Percentiles rank a stretch among this genome's conserved stretches.
Conservation (phyloP, 2,329 filamentous ascomycete genomes). For the Thielaviopsis cerberus region DNA sequence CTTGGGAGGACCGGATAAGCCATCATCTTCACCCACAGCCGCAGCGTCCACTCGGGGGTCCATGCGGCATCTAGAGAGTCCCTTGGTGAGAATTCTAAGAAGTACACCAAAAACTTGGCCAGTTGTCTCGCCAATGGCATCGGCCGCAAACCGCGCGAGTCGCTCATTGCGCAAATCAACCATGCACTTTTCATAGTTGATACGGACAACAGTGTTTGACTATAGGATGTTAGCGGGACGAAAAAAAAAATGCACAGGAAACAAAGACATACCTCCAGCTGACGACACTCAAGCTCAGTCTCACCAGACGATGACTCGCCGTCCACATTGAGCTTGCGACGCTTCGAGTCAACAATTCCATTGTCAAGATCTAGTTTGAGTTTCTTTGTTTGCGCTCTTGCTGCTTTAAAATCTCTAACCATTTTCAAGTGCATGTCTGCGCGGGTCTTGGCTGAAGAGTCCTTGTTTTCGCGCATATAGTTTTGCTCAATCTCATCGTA, state of each 20-base stretch:
- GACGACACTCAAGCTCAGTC: conserved; percentile 24
- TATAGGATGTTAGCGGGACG: conserved; percentile 23
- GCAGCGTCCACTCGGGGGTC: conserved; percentile 31
- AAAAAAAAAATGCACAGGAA: neutral
- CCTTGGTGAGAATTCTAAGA: conserved; percentile 50
- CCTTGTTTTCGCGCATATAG: conserved; percentile 31
- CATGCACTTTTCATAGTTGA: conserved; percentile 72
- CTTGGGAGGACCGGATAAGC: conserved; percentile 17
- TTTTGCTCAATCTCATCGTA: conserved; percentile 44
- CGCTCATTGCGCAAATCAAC: conserved; percentile 66
- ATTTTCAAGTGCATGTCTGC: conserved; percentile 41
- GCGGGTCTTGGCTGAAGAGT: conserved; percentile 41
- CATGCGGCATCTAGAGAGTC: conserved; percentile 47
- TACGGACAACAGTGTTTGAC: conserved; percentile 52
- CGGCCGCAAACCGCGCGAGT: conserved; percentile 53
- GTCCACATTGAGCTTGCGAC: conserved; percentile 36
- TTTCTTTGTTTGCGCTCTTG: conserved; percentile 32
- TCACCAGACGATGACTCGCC: conserved; percentile 18
- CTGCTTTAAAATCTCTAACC: conserved; percentile 31
- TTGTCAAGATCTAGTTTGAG: conserved; percentile 34
- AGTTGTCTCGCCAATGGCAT: conserved; percentile 53
- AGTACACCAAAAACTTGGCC: conserved; percentile 61
- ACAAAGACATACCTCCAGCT: conserved; percentile 32
- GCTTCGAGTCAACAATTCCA: conserved; percentile 27
- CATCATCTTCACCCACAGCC: conserved; percentile 18